These are phyloP conservation scores for Syzygium malaccense DNA, from an alignment of 441 rosid genomes.

Conservation along the genomic window DNA sequence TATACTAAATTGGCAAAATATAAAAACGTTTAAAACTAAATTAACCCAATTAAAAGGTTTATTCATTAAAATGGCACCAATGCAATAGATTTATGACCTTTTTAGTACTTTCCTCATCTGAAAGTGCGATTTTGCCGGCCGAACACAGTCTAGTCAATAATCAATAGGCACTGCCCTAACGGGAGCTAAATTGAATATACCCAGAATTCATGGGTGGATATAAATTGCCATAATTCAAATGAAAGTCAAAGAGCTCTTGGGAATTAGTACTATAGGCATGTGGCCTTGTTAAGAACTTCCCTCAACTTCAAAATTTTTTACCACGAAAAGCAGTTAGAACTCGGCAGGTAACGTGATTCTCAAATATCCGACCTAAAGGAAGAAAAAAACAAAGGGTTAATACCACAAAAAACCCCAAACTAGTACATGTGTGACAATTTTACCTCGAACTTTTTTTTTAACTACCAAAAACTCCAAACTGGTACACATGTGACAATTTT, in stretches of 20 bases:
- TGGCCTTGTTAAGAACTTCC: background rate
- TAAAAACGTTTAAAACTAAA: too few species aligned
- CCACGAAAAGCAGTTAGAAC: background rate
- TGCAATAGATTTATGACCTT: too few species aligned
- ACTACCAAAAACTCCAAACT: too few species aligned
- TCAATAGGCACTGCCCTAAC: background rate
- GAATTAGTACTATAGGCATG: background rate
- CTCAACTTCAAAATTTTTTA: background rate
- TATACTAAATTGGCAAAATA: too few species aligned
- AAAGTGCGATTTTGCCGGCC: background rate
- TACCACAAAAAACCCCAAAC: too few species aligned
- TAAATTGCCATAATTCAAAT: background rate
- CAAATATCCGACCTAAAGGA: background rate
- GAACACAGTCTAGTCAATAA: background rate
- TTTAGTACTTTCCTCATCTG: background rate
- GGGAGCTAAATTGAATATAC: background rate
- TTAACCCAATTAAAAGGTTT: too few species aligned
- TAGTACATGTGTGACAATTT: too few species aligned
- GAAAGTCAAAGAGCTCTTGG: background rate
- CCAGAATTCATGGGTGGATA: background rate
- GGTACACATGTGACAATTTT: too few species aligned
- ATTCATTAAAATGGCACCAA: too few species aligned
- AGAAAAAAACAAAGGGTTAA: rapidly evolving
- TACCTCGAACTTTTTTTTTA: too few species aligned
- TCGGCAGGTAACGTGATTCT: background rate